Conservation (phyloP, 495 filamentous ascomycete genomes). For the Venustampulla echinocandica region DNA sequence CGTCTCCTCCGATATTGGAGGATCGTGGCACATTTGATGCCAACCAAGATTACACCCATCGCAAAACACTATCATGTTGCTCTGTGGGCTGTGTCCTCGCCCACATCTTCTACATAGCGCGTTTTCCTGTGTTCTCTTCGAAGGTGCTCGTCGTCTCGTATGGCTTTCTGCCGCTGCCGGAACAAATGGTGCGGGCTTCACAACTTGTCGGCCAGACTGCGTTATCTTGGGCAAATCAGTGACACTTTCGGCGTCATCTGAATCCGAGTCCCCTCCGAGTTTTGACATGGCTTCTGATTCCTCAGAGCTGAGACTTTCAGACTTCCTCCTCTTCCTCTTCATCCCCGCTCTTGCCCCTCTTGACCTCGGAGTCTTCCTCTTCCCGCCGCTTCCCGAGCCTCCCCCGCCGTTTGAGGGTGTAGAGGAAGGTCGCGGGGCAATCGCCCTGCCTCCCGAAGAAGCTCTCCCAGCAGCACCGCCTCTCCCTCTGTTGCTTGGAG, state of each 20-base stretch:
- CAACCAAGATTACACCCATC: slow-evolving; percentile 82
- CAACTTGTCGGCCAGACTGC: slow-evolving; percentile 74
- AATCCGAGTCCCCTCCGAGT: slow-evolving; percentile 36
- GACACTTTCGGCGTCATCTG: slow-evolving; percentile 40
- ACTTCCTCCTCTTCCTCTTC: slow-evolving; percentile 41
- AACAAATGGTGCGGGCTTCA: slow-evolving; percentile 63
- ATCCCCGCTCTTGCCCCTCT: slow-evolving; percentile 22
- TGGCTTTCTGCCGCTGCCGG: slow-evolving; percentile 41
- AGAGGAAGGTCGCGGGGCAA: slow-evolving; percentile 10
- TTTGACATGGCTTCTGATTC: slow-evolving; percentile 31
- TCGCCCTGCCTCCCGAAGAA: neutral
- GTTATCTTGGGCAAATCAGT: slow-evolving; percentile 56
- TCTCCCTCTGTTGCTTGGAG: slow-evolving; percentile 3
- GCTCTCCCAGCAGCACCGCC: slow-evolving; percentile 5
- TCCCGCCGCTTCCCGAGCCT: slow-evolving; percentile 10
- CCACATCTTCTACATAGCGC: slow-evolving; percentile 69
- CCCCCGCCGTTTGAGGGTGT: slow-evolving; percentile 10
- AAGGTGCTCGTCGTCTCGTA: slow-evolving; percentile 32
- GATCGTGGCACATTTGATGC: slow-evolving; percentile 89
- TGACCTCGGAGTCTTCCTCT: slow-evolving; percentile 8
- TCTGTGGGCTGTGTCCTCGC: slow-evolving; percentile 61
- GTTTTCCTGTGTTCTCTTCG: slow-evolving; percentile 41
- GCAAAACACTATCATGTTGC: slow-evolving; percentile 90
- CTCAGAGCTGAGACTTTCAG: slow-evolving; percentile 28
- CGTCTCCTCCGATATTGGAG: slow-evolving; percentile 62